Conservation (phyloP, 371 early-diverging fungal species). For the Lichtheimia ramosa region DNA sequence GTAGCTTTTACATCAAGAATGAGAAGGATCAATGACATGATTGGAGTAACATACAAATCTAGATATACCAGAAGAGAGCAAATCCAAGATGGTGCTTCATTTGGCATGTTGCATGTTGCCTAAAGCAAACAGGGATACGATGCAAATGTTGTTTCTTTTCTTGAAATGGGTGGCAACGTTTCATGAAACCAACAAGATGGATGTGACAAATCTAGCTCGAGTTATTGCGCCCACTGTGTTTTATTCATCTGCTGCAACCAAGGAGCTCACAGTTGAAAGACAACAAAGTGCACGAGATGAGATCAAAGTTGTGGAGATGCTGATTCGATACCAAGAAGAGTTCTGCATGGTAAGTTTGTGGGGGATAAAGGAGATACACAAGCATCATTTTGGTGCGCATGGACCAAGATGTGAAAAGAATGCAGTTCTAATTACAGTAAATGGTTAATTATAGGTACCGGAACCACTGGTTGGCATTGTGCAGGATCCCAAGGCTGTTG, state of each 20-base stretch:
- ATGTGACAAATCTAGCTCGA: constrained; percentile 84
- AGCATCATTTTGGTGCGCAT: neutral
- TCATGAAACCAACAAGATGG: constrained; percentile 83
- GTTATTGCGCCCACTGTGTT: constrained; percentile 93
- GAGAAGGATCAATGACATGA: too few relatives aligned
- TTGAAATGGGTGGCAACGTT: constrained; percentile 79
- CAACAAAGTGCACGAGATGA: constrained; percentile 58
- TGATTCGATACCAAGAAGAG: constrained; percentile 71
- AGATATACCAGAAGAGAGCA: constrained; percentile 43
- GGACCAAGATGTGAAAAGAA: neutral
- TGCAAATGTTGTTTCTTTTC: constrained; percentile 84
- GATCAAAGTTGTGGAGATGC: constrained; percentile 72
- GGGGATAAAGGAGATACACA: neutral
- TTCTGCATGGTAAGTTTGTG: constrained; percentile 60
- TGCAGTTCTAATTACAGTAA: constrained; percentile 4
- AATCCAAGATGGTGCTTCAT: constrained; percentile 66
- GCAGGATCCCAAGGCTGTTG: constrained; percentile 4
- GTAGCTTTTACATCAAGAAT: neutral
- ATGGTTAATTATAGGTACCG: constrained; percentile 1
- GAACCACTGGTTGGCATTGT: neutral
- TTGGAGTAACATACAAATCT: neutral
- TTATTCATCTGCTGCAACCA: constrained; percentile 33
- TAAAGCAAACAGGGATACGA: constrained; percentile 87
- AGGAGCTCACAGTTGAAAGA: constrained; percentile 42
- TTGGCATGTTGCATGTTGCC: constrained; percentile 84